phyloP scores from a whole-genome alignment of 768 basidiomycete genomes.

The Serendipita sp. region DNA sequence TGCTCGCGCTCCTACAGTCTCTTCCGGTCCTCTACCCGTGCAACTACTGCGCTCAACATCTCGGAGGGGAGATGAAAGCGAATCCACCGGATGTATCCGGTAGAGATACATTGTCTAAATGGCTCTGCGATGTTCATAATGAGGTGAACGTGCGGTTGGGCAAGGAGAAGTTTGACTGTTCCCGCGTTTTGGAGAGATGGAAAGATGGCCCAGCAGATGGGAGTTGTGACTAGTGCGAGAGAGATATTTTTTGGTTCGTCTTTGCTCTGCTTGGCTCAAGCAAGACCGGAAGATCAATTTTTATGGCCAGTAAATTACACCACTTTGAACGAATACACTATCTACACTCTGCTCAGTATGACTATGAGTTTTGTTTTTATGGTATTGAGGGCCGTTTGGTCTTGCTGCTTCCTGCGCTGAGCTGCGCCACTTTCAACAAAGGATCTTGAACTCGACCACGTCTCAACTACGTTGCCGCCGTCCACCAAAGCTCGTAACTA shows the following conservation, averaged over 20 bases:
- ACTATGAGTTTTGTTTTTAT: no score
- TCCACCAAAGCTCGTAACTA: slow-evolving; percentile 31
- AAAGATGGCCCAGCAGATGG: slow-evolving; percentile 80
- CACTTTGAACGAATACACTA: no score
- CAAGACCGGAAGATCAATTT: no score
- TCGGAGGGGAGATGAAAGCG: slow-evolving; percentile 49
- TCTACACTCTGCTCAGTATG: no score
- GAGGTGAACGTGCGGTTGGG: slow-evolving; percentile 79
- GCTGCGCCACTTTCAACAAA: no score
- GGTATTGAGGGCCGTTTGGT: no score
- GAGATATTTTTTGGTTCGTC: not conserved
- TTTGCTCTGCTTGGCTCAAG: no score
- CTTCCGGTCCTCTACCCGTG: slow-evolving; percentile 83
- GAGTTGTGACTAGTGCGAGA: slow-evolving; percentile 55
- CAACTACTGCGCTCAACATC: slow-evolving; percentile 66
- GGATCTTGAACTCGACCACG: no score
- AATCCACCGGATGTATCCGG: slow-evolving; percentile 72
- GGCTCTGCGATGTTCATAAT: slow-evolving; percentile 89
- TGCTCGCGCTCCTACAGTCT: slow-evolving; percentile 64
- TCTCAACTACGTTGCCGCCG: not conserved
- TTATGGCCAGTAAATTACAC: no score
- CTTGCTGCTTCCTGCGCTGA: no score
- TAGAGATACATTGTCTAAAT: slow-evolving; percentile 49
- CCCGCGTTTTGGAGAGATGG: slow-evolving; percentile 58
- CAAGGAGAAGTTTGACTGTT: slow-evolving; percentile 71